Evolutionary conservation across 768 basidiomycete genomes (phyloP), one percentile per base, ranked within the genome.

Genomic region (Russula sp.): DNA sequence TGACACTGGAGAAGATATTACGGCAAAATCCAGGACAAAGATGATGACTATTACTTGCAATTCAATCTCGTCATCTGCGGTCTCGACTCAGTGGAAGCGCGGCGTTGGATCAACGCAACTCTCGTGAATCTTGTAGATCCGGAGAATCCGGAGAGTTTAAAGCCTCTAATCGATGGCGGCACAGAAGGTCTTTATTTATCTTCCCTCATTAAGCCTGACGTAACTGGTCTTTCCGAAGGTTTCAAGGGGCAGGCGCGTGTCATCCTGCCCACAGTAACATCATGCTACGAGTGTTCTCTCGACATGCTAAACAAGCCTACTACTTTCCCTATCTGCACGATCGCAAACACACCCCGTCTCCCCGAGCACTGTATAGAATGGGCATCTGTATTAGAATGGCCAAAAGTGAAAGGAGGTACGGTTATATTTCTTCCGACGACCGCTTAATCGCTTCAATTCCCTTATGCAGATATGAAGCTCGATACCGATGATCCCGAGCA

Each of bases 331-430:
- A 98, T 99, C 61, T 99, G 97, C 73, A 99, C 97, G 7, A 98
- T 99, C 69, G 96, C 97, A 63, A 98, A 98, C 73, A 99, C 97
- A 0, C 97, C 97, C 30, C 90, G 97, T 62, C 81, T 98, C 26
- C 97, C 97, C 1, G 97, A 99, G 72, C 97, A 99, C 72, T 98
- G 97, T 73, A 98, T 99, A 71, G 97, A 98, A 76, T 99, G 97
- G 97, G 97, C 97, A 0, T 95, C 92, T 46, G 97, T 98, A 13
- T 80, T 99, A 24, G 95, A 99, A 75, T 99, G 97, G 97, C 96
- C 97, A n/a, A 84, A 86, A 54, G 86, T 93, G 1, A 87, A 90
- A 66, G 90, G 89, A 74, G 92, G 95, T 94, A 59, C 66, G 66
- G n/a, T 50, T 50, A 30, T 44, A 20, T 58, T 46, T 69, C 6